Conservation (phyloP, 2,329 filamentous ascomycete species). For the Dactylellina cionopaga region DNA sequence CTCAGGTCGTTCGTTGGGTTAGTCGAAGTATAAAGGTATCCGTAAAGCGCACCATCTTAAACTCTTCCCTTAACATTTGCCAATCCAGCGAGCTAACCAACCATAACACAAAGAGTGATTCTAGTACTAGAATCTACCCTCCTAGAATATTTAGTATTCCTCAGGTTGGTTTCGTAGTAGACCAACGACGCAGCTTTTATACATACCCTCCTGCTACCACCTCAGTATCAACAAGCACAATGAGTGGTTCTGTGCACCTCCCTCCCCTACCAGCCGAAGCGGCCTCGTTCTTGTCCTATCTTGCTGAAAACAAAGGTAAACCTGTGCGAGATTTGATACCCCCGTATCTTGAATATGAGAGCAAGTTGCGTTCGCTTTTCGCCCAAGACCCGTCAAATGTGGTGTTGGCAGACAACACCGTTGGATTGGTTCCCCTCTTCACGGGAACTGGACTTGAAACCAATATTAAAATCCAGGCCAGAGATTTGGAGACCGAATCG, state of each 20-base stretch:
- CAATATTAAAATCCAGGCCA: slow-evolving; percentile 71
- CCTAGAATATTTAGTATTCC: slow-evolving; percentile 8
- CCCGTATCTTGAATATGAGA: slow-evolving; percentile 75
- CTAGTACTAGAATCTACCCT: slow-evolving; percentile 20
- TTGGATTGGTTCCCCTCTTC: slow-evolving; percentile 76
- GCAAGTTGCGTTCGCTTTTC: slow-evolving; percentile 72
- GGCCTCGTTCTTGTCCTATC: slow-evolving; percentile 65
- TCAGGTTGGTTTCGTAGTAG: slow-evolving; percentile 5
- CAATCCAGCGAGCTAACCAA: slow-evolving; percentile 9
- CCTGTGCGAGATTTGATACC: slow-evolving; percentile 70
- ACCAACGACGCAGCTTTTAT: slow-evolving; percentile 3
- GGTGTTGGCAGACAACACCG: slow-evolving; percentile 63
- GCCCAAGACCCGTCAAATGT: slow-evolving; percentile 71
- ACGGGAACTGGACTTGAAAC: slow-evolving; percentile 63
- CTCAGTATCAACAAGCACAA: not conserved
- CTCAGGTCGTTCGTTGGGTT: slow-evolving; percentile 20
- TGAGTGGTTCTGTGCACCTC: slow-evolving; percentile 30
- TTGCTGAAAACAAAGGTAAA: slow-evolving; percentile 67
- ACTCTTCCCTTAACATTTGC: slow-evolving; percentile 6
- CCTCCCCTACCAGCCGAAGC: slow-evolving; percentile 49
- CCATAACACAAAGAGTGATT: slow-evolving; percentile 22
- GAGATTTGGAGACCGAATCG: slow-evolving; percentile 69
- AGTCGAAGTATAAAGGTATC: slow-evolving; percentile 50
- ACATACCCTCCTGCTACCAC: slow-evolving; percentile 13
- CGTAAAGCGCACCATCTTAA: not conserved